A percentile compares a stretch with the other conserved stretches of the same genome.
Evolutionary conservation across 1,284 basidiomycete genomes (phyloP).

Genomic region (Kwoniella shivajii): DNA sequence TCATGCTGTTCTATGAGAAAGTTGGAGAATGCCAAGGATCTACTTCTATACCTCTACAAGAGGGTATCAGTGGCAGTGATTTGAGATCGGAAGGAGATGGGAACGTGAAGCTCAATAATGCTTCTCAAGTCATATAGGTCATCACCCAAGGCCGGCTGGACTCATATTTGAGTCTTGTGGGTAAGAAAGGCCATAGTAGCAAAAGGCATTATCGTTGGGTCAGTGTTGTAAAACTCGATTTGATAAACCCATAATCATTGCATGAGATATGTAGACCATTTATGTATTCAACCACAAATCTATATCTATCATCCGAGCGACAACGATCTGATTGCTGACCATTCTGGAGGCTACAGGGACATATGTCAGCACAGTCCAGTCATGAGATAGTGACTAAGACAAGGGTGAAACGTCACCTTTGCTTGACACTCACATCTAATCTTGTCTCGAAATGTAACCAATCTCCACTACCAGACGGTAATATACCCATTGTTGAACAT

Average conservation of each 20-base stretch:
- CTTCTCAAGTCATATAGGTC: constrained; percentile 3
- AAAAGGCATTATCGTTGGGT: too few relatives aligned
- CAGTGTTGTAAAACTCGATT: too few relatives aligned
- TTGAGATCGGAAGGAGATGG: neutral
- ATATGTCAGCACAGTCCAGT: neutral
- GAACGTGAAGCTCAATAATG: constrained; percentile 7
- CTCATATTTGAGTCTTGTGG: too few relatives aligned
- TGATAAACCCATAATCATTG: neutral
- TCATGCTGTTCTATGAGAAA: constrained; percentile 90
- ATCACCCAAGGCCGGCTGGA: too few relatives aligned
- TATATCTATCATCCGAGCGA: constrained; percentile 29
- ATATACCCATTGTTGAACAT: constrained; percentile 82
- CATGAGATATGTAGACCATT: neutral
- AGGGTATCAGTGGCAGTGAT: neutral
- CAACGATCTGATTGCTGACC: constrained; percentile 37
- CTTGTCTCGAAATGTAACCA: constrained; percentile 89
- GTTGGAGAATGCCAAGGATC: constrained; percentile 51
- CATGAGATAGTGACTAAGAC: neutral
- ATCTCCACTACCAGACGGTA: constrained; percentile 84
- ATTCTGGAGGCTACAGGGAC: constrained; percentile 37
- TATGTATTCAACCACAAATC: neutral
- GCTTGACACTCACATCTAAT: constrained; percentile 61
- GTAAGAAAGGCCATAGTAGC: too few relatives aligned
- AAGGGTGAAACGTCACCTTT: neutral
- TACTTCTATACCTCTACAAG: too few relatives aligned